Conservation (phyloP, 2,329 filamentous ascomycete species). For the Colletotrichum sp. region DNA sequence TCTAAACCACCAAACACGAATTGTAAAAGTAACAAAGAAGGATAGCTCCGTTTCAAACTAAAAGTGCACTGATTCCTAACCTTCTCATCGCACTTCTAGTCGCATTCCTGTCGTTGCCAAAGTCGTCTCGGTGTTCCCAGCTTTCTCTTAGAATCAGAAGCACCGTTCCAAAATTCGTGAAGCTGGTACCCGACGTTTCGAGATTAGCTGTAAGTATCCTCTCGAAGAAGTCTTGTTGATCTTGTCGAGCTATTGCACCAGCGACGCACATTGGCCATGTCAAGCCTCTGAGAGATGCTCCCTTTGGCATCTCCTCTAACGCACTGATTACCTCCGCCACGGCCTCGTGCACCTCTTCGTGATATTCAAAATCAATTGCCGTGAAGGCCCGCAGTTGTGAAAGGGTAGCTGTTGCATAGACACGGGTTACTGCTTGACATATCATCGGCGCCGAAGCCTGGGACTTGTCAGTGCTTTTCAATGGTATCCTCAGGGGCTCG, state of each 20-base stretch:
- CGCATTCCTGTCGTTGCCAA: not conserved
- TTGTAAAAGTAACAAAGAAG: not conserved
- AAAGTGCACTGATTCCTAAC: not conserved
- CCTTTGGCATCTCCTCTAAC: not conserved
- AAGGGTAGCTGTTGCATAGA: not conserved
- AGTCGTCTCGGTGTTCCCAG: not conserved
- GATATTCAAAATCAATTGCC: not conserved
- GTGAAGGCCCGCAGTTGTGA: not conserved
- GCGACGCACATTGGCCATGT: slow-evolving; percentile 8
- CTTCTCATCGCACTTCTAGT: not conserved
- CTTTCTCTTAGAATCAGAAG: not conserved
- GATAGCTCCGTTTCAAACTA: not conserved
- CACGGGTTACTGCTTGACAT: slow-evolving; percentile 5
- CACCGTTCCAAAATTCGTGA: slow-evolving; percentile 11
- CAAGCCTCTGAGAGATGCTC: not conserved
- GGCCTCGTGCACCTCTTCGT: not conserved
- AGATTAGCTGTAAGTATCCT: not conserved
- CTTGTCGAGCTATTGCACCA: not conserved
- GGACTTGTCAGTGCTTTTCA: not conserved
- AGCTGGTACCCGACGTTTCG: not conserved
- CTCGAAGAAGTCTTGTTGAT: slow-evolving; percentile 3
- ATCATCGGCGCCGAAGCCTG: not conserved
- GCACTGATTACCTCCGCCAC: not conserved
- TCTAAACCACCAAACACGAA: not conserved
- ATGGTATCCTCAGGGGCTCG: not conserved